Base-by-base conservation (phyloP, 108 stramenopile genomes). In the Fistulifera solaris region DNA sequence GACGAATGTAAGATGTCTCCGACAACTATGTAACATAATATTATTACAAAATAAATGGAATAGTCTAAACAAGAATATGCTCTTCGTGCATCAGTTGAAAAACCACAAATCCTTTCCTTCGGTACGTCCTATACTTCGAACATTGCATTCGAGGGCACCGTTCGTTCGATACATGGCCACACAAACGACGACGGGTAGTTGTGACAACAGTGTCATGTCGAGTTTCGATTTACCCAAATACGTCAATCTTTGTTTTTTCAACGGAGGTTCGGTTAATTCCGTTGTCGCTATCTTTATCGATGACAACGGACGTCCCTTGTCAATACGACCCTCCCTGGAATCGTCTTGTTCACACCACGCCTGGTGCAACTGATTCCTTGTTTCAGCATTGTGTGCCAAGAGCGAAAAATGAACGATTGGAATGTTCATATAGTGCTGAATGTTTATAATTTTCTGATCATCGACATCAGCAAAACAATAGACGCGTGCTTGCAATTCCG, bases 81-180 rank as follows among this genome's bases (percentile, higher is more conserved):
- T n/a, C n/a, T n/a, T n/a, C n/a, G n/a, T n/a, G n/a, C n/a, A n/a
- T n/a, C 65, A 89, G 46, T 56, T 71, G 48, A 93, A 83, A 38
- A 89, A 87, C 87, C 87, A 93, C 16, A 93, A 53, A 66, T 81
- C 61, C 38, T 71, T 44, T 1, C 92, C 92, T 63, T 93, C 92
- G 21, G 38, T 55, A 27, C 92, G 55, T n/a, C 72, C 77, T 59
- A 89, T 85, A 15, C 52, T 61, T 14, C 58, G 38, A 2, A 89
- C 87, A 65, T 93, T 93, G 38, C 66, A 61, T 57, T 93, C 92
- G 40, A 93, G 56, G 10, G 69, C 85, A 19, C 92, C 92, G 52
- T 73, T 78, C 3, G 87, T 88, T 28, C 92, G 72, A 51, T 87
- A 87, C 83, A 93, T 85, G 35, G 92, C 85, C 13, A 93, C 92